Evolutionary conservation across 1,139 yeast species (phyloP).

Genomic region (Saccharomycopsis phalli): DNA sequence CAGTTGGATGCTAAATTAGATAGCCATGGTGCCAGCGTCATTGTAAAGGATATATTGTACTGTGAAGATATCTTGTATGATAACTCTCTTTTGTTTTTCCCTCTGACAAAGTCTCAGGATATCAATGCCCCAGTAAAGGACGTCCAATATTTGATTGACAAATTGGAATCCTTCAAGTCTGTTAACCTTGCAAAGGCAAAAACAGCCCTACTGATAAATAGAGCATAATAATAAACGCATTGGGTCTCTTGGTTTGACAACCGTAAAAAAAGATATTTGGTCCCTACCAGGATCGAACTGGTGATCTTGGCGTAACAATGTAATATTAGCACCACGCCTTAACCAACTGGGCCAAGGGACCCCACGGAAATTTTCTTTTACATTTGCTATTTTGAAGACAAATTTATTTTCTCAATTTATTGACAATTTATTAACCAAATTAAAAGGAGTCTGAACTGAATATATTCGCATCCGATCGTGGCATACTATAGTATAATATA

Average conservation of each 20-base stretch:
- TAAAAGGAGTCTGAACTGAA: too few species aligned
- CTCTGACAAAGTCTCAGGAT: not conserved
- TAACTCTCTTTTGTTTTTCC: not conserved
- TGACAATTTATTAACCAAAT: too few species aligned
- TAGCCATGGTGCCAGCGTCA: not conserved
- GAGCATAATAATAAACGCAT: not conserved
- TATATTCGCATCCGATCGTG: too few species aligned
- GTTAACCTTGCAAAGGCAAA: constrained; percentile 1
- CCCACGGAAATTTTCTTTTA: too few species aligned
- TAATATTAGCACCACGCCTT: constrained; percentile 79
- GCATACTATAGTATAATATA: too few species aligned
- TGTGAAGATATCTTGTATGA: constrained; percentile 5
- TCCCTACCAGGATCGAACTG: constrained; percentile 86
- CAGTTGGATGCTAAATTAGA: constrained; percentile 1
- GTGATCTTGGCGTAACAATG: constrained; percentile 59
- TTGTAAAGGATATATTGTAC: not conserved
- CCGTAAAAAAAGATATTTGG: constrained; percentile 31
- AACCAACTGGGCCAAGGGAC: constrained; percentile 89
- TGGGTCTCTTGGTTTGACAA: not conserved
- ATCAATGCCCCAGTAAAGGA: not conserved
- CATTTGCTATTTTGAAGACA: too few species aligned
- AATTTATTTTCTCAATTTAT: too few species aligned
- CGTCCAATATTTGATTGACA: not conserved
- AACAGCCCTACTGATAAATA: not conserved
- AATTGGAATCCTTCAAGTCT: not conserved